Percentiles rank a stretch among this genome's conserved stretches.
phyloP scores from a whole-genome alignment of 225 moss, liverwort and hornwort genomes.

The Polytrichum formosum region DNA sequence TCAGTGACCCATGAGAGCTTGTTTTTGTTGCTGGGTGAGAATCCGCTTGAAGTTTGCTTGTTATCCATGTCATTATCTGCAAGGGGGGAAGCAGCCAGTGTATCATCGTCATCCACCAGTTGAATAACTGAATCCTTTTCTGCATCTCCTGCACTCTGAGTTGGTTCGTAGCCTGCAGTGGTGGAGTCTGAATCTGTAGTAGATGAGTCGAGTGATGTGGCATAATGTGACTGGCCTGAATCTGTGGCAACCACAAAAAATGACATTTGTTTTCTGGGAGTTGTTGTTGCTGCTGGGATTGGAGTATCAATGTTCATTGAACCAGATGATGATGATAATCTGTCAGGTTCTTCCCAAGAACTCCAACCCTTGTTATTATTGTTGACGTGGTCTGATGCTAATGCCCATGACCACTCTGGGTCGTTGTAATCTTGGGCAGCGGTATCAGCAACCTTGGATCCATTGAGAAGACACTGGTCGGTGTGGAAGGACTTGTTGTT shows the following conservation, averaged over 20 bases:
- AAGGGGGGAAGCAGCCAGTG: no score
- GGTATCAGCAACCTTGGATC: constrained; percentile 18
- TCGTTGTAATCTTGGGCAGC: constrained; percentile 8
- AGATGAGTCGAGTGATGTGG: constrained; percentile 10
- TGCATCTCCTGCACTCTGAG: no score
- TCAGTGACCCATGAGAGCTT: constrained; percentile 26
- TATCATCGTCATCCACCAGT: no score
- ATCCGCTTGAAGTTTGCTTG: no score
- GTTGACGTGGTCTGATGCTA: no score
- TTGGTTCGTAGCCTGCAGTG: background rate
- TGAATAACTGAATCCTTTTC: no score
- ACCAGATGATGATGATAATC: background rate
- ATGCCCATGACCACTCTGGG: constrained; percentile 1
- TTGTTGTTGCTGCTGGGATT: constrained; percentile 11
- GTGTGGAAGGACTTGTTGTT: constrained; percentile 8
- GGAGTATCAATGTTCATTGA: background rate
- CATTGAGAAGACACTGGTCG: constrained; percentile 28
- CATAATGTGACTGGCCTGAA: constrained; percentile 25
- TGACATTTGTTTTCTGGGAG: constrained; percentile 35
- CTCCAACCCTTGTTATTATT: no score
- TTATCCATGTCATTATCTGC: no score
- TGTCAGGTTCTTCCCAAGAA: background rate
- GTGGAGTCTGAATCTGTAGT: background rate
- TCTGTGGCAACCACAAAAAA: constrained; percentile 50
- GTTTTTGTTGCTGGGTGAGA: background rate